Evolutionary conservation across 371 early-diverging fungal genomes (phyloP), one percentile per base, ranked within the genome.

Genomic region (Capniomyces stellatus): DNA sequence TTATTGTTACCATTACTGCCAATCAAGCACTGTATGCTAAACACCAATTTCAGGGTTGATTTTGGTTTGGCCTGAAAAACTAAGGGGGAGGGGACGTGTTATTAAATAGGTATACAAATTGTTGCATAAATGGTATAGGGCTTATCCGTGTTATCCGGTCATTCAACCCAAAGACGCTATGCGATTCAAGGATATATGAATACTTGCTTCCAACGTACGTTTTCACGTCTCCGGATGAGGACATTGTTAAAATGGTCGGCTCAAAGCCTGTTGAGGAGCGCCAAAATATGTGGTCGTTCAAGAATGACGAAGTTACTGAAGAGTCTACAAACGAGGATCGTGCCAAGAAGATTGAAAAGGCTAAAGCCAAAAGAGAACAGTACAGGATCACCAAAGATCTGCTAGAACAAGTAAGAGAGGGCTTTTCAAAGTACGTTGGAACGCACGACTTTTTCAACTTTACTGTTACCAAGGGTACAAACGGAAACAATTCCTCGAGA

Each of bases 401-500:
- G 47, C 64, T 89, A 21, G 71, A 74, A 43, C 64, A 59, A 29
- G 79, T 98, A 25, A 69, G 78, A 22, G 60, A 70, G 23, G 81
- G 84, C 24, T 69, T 98, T 58, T 60, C 62, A 0, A 62, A 58
- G 52, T 99, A 85, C 67, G 61, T 73, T 35, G 99, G 99, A 25
- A 90, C 96, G 2, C 81, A 92, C 62, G 87, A 94, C 50, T 99
- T 78, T 69, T 91, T 93, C 69, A 99, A 99, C 71, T 99, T 89
- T 67, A 99, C 99, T 0, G 76, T 87, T 35, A 77, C 78, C 1
- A 79, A 76, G 46, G 73, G 70, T 21, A 81, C 77, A 58, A 75
- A 76, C n/a, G 94, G 91, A 40, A 74, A 64, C 53, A 75, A 78
- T 52, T 74, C 84, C 28, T 76, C 76, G 41, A 81, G 99, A 22